Evolutionary conservation across 2,329 filamentous ascomycete species (phyloP).

Genomic region (Chalaropsis ovoidea): DNA sequence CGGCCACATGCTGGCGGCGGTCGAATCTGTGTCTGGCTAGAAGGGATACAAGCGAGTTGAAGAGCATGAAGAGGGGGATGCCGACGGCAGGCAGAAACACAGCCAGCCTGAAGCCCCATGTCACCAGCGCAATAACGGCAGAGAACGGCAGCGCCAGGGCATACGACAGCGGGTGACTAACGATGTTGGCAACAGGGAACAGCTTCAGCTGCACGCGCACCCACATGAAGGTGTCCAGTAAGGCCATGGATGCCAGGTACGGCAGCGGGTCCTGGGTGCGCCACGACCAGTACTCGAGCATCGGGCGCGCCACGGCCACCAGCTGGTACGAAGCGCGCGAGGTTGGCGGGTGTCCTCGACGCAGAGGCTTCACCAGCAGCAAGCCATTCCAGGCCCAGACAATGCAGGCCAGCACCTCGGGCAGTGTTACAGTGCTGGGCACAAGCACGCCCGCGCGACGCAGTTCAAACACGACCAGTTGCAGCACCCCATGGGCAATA

Average conservation of each 20-base stretch:
- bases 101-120: background rate
- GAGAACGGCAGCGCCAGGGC: constrained; percentile 16
- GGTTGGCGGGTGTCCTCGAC: constrained; percentile 19
- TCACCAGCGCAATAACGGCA: background rate
- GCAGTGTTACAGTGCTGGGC: background rate
- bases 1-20: background rate
- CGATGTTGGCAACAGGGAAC: background rate
- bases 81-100: background rate
- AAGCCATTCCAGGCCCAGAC: constrained; percentile 18
- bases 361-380: constrained; percentile 19
- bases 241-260: constrained; percentile 14
- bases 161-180: constrained; percentile 8
- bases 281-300: constrained; percentile 17
- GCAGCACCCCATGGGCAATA: constrained; percentile 13
- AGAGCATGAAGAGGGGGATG: background rate
- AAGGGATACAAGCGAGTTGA: constrained; percentile 15
- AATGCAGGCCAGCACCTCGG: constrained; percentile 2
- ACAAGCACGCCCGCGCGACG: constrained; percentile 6
- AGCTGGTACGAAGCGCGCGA: constrained; percentile 20
- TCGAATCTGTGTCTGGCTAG: background rate
- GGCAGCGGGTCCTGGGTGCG: background rate
- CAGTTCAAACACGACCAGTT: constrained; percentile 18
- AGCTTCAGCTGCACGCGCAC: constrained; percentile 18
- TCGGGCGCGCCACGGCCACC: constrained; percentile 14
- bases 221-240: constrained; percentile 21